Percentiles rank a stretch among this genome's conserved stretches.
phyloP scores from a whole-genome alignment of 768 basidiomycete species.

The Vararia minispora region DNA sequence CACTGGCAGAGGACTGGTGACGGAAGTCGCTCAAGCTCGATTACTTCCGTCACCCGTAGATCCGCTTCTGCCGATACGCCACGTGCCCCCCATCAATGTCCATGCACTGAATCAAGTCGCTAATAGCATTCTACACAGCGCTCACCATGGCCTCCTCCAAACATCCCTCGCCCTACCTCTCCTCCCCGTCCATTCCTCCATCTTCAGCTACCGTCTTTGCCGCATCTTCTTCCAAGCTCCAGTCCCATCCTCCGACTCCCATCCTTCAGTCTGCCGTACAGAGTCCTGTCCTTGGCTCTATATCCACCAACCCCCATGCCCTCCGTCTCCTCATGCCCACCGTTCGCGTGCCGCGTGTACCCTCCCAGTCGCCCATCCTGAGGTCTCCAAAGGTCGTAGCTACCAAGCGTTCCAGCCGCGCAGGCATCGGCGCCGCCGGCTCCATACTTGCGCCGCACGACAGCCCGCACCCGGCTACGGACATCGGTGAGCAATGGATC shows the following conservation, averaged over 20 bases:
- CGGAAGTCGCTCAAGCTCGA: conserved; percentile 3
- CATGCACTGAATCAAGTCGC: not conserved
- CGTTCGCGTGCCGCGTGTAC: conserved; percentile 5
- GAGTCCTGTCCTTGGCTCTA: no score
- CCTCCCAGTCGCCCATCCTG: not conserved
- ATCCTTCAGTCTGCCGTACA: not conserved
- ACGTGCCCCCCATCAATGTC: no score
- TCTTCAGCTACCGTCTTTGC: not conserved
- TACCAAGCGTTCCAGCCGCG: conserved; percentile 8
- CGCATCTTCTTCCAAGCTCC: not conserved
- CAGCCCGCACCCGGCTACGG: not conserved
- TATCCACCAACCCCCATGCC: conserved; percentile 9
- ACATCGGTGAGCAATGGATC: conserved; percentile 26
- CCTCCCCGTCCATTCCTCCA: not conserved
- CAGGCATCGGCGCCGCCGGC: conserved; percentile 7
- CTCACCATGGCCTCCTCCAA: no score
- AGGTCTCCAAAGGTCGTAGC: conserved; percentile 9
- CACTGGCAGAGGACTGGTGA: not conserved
- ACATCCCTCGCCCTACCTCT: not conserved
- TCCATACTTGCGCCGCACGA: conserved; percentile 10
- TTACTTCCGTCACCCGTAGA: conserved; percentile 1
- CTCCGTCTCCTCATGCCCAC: conserved; percentile 14
- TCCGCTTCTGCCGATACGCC: not conserved
- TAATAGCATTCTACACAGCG: no score
- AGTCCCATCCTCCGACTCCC: not conserved